These are phyloP conservation scores for Funneliformis geosporum DNA, from an alignment of 192 early-diverging fungal genomes.

Conservation along the genomic window DNA sequence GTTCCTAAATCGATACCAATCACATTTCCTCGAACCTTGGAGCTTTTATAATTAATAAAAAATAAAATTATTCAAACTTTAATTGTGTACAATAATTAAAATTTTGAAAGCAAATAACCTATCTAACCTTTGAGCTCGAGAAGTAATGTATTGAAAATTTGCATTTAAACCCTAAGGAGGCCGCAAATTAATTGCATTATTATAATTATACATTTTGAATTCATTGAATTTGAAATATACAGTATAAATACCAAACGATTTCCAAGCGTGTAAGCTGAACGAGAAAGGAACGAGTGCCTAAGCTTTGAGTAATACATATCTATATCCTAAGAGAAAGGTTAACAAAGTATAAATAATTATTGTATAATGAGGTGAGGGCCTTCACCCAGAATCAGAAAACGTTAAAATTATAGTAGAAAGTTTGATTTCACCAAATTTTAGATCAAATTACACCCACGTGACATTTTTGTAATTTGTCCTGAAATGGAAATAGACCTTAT, in stretches of 20 bases:
- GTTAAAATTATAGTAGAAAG: too few species aligned
- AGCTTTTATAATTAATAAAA: constrained; percentile 42
- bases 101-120: too few species aligned
- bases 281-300: not conserved
- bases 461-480: too few species aligned
- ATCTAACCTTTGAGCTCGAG: not conserved
- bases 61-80: too few species aligned
- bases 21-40: constrained; percentile 87
- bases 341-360: too few species aligned
- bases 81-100: too few species aligned
- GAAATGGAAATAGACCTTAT: too few species aligned
- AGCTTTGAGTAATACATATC: not conserved
- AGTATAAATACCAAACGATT: not conserved
- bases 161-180: not conserved
- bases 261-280: not conserved
- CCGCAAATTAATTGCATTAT: not conserved
- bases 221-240: not conserved
- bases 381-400: too few species aligned
- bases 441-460: too few species aligned
- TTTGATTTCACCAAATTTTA: too few species aligned
- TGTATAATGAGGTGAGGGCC: too few species aligned
- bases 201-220: not conserved
- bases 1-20: constrained; percentile 99
- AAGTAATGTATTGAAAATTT: not conserved
- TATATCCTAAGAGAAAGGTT: too few species aligned